Percentiles rank a stretch among this genome's conserved stretches.
Conservation (phyloP, 768 basidiomycete species). For the Hemileccinum impolitum region DNA sequence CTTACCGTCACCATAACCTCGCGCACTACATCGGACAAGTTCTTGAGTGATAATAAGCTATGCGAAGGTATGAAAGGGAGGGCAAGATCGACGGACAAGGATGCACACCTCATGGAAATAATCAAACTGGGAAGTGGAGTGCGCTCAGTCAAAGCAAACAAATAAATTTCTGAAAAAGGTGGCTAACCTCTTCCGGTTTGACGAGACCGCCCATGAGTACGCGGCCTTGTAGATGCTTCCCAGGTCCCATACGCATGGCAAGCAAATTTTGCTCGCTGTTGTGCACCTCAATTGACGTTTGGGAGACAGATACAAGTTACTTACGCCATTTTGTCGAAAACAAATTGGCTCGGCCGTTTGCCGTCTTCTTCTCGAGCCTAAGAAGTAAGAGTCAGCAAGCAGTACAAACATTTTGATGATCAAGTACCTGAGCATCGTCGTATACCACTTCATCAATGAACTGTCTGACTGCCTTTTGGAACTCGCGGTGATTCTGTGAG, state of each 20-base stretch:
- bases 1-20: constrained; percentile 67
- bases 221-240: constrained; percentile 78
- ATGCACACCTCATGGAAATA: constrained; percentile 69
- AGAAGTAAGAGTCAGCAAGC: constrained; percentile 7
- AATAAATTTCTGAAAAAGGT: background rate
- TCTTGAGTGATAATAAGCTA: constrained; percentile 67
- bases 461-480: constrained; percentile 48
- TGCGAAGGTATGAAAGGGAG: background rate
- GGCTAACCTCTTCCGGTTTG: constrained; percentile 66
- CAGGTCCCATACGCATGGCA: constrained; percentile 91
- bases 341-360: constrained; percentile 76
- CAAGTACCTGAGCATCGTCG: constrained; percentile 34
- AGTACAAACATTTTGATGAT: constrained; percentile 10
- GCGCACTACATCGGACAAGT: constrained; percentile 47
- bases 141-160: constrained; percentile 2
- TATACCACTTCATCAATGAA: constrained; percentile 69
- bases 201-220: constrained; percentile 70
- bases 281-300: background rate
- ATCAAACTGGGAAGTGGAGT: constrained; percentile 44
- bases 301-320: constrained; percentile 8
- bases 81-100: constrained; percentile 8
- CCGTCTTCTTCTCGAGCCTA: constrained; percentile 80
- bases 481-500: constrained; percentile 43
- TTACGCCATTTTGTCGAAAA: constrained; percentile 82
- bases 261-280: constrained; percentile 66